These are phyloP conservation scores for Floccularia luteovirens DNA, from an alignment of 768 basidiomycete species.

Conservation along the genomic window DNA sequence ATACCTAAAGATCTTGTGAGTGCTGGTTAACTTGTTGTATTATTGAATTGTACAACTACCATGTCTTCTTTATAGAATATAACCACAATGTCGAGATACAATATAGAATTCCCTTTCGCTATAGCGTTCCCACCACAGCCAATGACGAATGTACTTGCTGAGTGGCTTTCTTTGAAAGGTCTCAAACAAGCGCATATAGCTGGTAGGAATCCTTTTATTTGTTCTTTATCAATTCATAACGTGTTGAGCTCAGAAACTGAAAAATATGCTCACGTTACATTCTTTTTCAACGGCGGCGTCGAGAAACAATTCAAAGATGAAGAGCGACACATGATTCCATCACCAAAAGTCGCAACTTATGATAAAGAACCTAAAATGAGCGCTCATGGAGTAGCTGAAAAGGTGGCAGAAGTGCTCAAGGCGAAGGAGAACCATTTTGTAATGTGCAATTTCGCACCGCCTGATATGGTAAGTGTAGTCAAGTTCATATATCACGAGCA, in stretches of 20 bases:
- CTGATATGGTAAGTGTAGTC: slow-evolving; percentile 68
- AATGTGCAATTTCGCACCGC: slow-evolving; percentile 98
- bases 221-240: slow-evolving; percentile 1
- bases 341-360: slow-evolving; percentile 92
- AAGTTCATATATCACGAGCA: too few species aligned
- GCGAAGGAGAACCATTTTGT: slow-evolving; percentile 73
- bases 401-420: slow-evolving; percentile 82
- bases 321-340: slow-evolving; percentile 82
- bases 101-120: slow-evolving; percentile 81
- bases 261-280: slow-evolving; percentile 96
- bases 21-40: slow-evolving; percentile 3
- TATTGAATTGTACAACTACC: not conserved
- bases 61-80: slow-evolving; percentile 45
- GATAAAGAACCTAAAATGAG: slow-evolving; percentile 90
- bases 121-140: slow-evolving; percentile 90
- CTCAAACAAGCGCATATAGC: slow-evolving; percentile 87
- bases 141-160: slow-evolving; percentile 93
- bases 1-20: slow-evolving; percentile 77
- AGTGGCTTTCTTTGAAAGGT: slow-evolving; percentile 77
- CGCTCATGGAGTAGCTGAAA: slow-evolving; percentile 81
- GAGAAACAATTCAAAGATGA: slow-evolving; percentile 87
- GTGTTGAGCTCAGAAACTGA: slow-evolving; percentile 63
- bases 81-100: slow-evolving; percentile 93
- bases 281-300: slow-evolving; percentile 97
- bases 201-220: slow-evolving; percentile 36